Evolutionary conservation across 805 yeast genomes (phyloP), one percentile per base, ranked within the genome.

Genomic region (Candida berthetii): DNA sequence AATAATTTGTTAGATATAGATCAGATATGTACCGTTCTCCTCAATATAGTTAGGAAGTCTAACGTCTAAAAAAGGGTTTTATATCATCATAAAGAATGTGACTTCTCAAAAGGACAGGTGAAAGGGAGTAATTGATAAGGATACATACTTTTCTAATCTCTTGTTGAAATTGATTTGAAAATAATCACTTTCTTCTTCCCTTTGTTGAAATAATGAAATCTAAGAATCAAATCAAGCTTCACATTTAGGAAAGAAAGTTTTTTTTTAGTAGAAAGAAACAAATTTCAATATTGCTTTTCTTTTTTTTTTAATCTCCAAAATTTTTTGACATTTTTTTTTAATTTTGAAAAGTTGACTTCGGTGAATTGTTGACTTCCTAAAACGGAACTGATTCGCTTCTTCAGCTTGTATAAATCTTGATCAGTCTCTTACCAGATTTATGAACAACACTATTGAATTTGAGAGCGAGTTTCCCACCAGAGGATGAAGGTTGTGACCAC

Each of bases 401-500:
- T 22, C 24, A 22, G 24, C 24, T 8, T 22, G 24, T 22, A 22
- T 31, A 31, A 9, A 31, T 31, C 15, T 31, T 31, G 34, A 31
- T 31, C 19, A 31, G 17, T 16, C 5, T 4, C 47, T 68, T 72
- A 0, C 82, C 82, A 22, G 72, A 61, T 42, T 69, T 72, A 53
- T 82, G 87, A 22, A 43, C 57, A 1, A 72, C 74, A 0, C 82
- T 79, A 52, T 78, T 80, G 52, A 76, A 82, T 25, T 54, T 60
- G 28, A 56, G 57, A 0, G 89, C 87, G 27, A 82, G 64, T 42
- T 70, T 67, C 2, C 79, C 78, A 0, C 91, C 91, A 43, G 72
- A 68, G 38, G 68, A 74, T 43, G 85, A 78, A 0, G 90, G 89
- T 55, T 83, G 91, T 35, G 86, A 79, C 76, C 86, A 83, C 1